Evolutionary conservation across 176 grass and related monocot genomes (phyloP), one percentile per base, ranked within the genome.

Genomic region (Dendrocalamus sinicus): DNA sequence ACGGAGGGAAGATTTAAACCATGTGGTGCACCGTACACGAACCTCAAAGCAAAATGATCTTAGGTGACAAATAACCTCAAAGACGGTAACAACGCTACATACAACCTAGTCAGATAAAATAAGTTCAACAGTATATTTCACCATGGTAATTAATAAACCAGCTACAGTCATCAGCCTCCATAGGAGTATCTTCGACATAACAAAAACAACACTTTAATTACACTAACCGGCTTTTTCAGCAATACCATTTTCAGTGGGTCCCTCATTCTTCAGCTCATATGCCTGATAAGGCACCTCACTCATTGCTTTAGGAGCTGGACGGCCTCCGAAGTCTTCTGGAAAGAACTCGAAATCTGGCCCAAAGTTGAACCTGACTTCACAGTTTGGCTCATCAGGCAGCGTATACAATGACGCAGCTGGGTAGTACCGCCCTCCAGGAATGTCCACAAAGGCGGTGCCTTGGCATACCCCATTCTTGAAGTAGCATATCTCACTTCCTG

Each of bases 371-470:
- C 46, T 86, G 22, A 96, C 97, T 73, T 89, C 82, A 41, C 92
- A 96, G 77, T 89, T 96, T 19, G 90, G 88, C 66, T 99, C 81
- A n/a, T 91, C 87, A 77, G 90, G 97, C 24, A 96, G 67, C 5
- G 97, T 93, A 74, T 99, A 99, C 87, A 91, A 90, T 30, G 94
- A 99, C 19, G 90, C 92, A 9, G 97, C 94, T 54, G 97, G 97
- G 82, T 81, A 94, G 47, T 99, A 96, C 47, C 94, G 82, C 44
- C 92, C 93, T 63, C 94, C 97, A 84, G 93, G 93, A 72, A 99
- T 70, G 50, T 99, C 86, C 20, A 84, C 80, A 59, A 99, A 99
- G 24, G 93, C 92, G 44, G 82, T 86, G 63, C 96, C 96, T 75
- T 96, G 90, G 74, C 84, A 94, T 73, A 72, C 83, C 41, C 92